phyloP scores from a whole-genome alignment of 1,139 yeast genomes.

The Protomyces lactucae-debilis region DNA sequence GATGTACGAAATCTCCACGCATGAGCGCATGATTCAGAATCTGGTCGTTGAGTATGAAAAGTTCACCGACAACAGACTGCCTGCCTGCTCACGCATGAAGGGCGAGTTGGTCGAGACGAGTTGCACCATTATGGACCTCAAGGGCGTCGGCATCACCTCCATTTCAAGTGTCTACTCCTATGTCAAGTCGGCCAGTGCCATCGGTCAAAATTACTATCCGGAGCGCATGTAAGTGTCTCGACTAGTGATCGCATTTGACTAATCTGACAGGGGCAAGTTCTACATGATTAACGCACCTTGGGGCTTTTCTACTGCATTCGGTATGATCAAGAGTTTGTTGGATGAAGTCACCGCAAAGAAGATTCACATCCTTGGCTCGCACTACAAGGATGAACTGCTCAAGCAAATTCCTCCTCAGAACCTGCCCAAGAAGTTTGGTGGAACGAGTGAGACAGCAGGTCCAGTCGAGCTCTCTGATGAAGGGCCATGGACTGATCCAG shows the following conservation, averaged over 20 bases:
- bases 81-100: slow-evolving; percentile 85
- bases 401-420: slow-evolving; percentile 92
- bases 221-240: slow-evolving; percentile 52
- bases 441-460: slow-evolving; percentile 66
- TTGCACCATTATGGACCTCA: slow-evolving; percentile 90
- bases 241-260: background rate
- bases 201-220: slow-evolving; percentile 98
- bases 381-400: slow-evolving; percentile 73
- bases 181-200: slow-evolving; percentile 84
- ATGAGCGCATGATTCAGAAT: slow-evolving; percentile 93
- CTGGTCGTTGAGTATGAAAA: slow-evolving; percentile 97
- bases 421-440: slow-evolving; percentile 88
- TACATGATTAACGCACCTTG: slow-evolving; percentile 95
- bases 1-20: slow-evolving; percentile 89
- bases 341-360: slow-evolving; percentile 98
- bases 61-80: slow-evolving; percentile 67
- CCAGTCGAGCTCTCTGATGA: slow-evolving; percentile 79
- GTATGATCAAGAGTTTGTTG: slow-evolving; percentile 81
- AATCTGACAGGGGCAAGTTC: slow-evolving; percentile 73
- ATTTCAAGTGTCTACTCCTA: slow-evolving; percentile 83
- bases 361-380: slow-evolving; percentile 77
- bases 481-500: slow-evolving; percentile 95
- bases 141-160: slow-evolving; percentile 80
- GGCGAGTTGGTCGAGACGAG: slow-evolving; percentile 85
- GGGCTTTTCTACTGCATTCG: slow-evolving; percentile 92